phyloP scores from a whole-genome alignment of 345 rosid species.

The Salix dunnii region DNA sequence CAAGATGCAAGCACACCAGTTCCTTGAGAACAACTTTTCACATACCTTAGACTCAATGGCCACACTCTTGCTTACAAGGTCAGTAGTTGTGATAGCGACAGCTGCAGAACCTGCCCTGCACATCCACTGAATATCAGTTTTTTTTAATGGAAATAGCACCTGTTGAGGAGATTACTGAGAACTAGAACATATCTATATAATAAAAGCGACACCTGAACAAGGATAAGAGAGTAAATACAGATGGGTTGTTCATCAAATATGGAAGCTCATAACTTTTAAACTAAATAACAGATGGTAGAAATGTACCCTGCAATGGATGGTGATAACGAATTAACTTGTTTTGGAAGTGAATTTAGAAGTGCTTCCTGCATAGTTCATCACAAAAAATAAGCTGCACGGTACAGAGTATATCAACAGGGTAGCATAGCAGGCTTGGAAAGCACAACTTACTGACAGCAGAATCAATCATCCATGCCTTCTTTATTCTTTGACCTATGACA shows the following conservation, averaged over 20 bases:
- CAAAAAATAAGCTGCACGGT: background rate
- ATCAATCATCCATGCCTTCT: conserved; percentile 46
- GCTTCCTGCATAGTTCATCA: conserved; percentile 54
- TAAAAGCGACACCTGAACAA: background rate
- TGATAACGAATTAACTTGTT: conserved; percentile 53
- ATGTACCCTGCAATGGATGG: conserved; percentile 61
- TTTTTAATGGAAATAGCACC: conserved; percentile 9
- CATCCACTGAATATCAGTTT: conserved; percentile 14
- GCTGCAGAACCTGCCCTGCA: conserved; percentile 96
- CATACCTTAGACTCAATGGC: conserved; percentile 76
- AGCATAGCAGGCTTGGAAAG: conserved; percentile 1
- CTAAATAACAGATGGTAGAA: background rate
- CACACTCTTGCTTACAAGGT: conserved; percentile 95
- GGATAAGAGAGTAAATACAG: background rate
- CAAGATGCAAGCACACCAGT: background rate
- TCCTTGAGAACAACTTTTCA: background rate
- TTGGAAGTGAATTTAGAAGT: conserved; percentile 75
- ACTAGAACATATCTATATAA: background rate
- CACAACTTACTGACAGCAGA: background rate
- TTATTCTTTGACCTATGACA: conserved; percentile 88
- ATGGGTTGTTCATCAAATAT: background rate
- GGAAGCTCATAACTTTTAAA: background rate
- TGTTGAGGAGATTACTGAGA: conserved; percentile 5
- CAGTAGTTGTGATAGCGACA: conserved; percentile 92
- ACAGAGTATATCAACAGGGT: background rate